Evolutionary conservation across 1,284 basidiomycete genomes (phyloP).

Genomic region (Microstroma glucosiphilum): DNA sequence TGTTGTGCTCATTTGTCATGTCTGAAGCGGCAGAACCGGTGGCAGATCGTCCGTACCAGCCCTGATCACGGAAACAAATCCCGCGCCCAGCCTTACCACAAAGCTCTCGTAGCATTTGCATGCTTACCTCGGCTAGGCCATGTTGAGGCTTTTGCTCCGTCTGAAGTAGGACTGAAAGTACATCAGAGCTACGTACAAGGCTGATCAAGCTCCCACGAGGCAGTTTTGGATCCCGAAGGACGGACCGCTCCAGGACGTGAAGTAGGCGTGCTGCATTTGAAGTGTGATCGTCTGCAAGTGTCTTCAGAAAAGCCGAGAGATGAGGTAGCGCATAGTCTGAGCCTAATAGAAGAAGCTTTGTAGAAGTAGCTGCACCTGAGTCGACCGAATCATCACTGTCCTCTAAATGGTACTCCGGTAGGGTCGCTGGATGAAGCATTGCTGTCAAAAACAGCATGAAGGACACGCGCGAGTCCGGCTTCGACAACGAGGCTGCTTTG

Average conservation of each 20-base stretch:
- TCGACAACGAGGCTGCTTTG: constrained; percentile 15
- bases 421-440: constrained; percentile 29
- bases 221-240: background rate
- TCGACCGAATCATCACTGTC: constrained; percentile 24
- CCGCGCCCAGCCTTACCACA: constrained; percentile 75
- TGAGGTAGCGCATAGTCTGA: constrained; percentile 7
- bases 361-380: background rate
- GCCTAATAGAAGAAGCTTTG: constrained; percentile 1
- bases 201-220: background rate
- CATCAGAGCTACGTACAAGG: background rate
- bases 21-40: too few species aligned
- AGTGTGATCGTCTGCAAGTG: constrained; percentile 32
- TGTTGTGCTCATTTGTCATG: too few species aligned
- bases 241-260: constrained; percentile 16
- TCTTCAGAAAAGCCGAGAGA: constrained; percentile 29
- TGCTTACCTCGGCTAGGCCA: constrained; percentile 5
- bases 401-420: constrained; percentile 11
- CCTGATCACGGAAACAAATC: constrained; percentile 78
- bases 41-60: constrained; percentile 71
- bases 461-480: constrained; percentile 42
- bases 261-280: constrained; percentile 36
- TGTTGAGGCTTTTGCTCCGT: background rate
- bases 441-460: constrained; percentile 42
- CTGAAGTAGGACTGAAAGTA: background rate
- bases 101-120: constrained; percentile 54